Percentiles rank a stretch among this genome's conserved stretches.
These are phyloP conservation scores for Ulota crispa DNA, from an alignment of 225 moss, liverwort and hornwort genomes.

Conservation along the genomic window DNA sequence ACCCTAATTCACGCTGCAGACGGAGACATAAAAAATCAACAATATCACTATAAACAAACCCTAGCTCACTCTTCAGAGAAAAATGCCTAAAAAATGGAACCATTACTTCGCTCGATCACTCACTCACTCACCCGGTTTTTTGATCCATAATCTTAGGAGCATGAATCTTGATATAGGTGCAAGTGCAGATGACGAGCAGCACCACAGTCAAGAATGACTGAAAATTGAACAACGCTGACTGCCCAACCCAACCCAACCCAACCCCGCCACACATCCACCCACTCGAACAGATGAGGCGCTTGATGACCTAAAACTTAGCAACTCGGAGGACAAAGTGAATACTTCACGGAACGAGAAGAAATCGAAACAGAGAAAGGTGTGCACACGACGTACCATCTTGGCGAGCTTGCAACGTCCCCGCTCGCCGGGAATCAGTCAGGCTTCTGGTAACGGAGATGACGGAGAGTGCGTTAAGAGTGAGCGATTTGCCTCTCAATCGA, in stretches of 20 bases:
- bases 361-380: background rate
- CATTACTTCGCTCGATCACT: constrained; percentile 19
- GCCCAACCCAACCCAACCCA: constrained; percentile 30
- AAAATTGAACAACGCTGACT: constrained; percentile 98
- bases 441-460: background rate
- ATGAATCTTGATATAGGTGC: constrained; percentile 91
- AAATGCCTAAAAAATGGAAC: background rate
- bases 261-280: constrained; percentile 20
- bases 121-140: constrained; percentile 73
- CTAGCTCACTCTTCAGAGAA: background rate
- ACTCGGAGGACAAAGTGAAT: background rate
- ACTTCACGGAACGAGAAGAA: background rate
- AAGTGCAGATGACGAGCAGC: constrained; percentile 97
- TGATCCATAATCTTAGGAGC: constrained; percentile 80
- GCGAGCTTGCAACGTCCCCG: constrained; percentile 14
- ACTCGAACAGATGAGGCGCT: background rate
- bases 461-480: background rate
- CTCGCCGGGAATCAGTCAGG: constrained; percentile 6
- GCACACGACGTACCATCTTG: constrained; percentile 27
- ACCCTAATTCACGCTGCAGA: background rate
- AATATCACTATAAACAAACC: background rate
- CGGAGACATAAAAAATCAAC: background rate
- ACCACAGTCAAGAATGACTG: constrained; percentile 96
- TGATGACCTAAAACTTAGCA: background rate
- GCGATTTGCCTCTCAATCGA: too few relatives aligned